phyloP scores from a whole-genome alignment of 202 grass and related monocot species.

The Musa balbisiana region DNA sequence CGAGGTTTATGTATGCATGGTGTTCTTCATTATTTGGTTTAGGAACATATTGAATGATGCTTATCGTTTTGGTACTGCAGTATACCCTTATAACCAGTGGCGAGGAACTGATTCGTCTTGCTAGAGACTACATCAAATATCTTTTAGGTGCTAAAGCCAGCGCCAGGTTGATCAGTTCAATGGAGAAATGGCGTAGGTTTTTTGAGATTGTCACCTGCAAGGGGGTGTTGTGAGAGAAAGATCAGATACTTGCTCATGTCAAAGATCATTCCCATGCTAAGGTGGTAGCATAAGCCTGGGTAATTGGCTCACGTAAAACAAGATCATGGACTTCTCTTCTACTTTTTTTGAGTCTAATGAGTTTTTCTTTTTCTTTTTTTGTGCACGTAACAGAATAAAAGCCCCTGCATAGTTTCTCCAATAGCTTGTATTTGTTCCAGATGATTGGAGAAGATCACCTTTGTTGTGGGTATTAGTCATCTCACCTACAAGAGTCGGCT shows the following conservation, averaged over 20 bases:
- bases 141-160: slow-evolving; percentile 45
- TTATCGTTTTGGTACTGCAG: slow-evolving; percentile 21
- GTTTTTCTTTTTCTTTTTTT: too few species aligned
- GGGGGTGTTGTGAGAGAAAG: slow-evolving; percentile 14
- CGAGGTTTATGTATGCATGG: not conserved
- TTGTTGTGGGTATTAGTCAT: too few species aligned
- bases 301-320: slow-evolving; percentile 8
- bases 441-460: too few species aligned
- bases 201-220: slow-evolving; percentile 32
- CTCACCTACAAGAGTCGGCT: too few species aligned
- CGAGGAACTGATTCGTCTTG: slow-evolving; percentile 45
- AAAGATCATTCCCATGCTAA: slow-evolving; percentile 17
- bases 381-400: too few species aligned
- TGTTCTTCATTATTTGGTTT: not conserved
- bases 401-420: too few species aligned
- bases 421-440: too few species aligned
- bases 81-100: slow-evolving; percentile 56
- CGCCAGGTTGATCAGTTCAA: slow-evolving; percentile 36
- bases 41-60: not conserved
- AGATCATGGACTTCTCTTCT: too few species aligned
- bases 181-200: slow-evolving; percentile 42
- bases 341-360: too few species aligned
- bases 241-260: not conserved
- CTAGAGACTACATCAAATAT: slow-evolving; percentile 48
- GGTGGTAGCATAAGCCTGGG: slow-evolving; percentile 37